phyloP scores from a whole-genome alignment of 1,139 yeast genomes.

The Trichomonascaceae sp. region DNA sequence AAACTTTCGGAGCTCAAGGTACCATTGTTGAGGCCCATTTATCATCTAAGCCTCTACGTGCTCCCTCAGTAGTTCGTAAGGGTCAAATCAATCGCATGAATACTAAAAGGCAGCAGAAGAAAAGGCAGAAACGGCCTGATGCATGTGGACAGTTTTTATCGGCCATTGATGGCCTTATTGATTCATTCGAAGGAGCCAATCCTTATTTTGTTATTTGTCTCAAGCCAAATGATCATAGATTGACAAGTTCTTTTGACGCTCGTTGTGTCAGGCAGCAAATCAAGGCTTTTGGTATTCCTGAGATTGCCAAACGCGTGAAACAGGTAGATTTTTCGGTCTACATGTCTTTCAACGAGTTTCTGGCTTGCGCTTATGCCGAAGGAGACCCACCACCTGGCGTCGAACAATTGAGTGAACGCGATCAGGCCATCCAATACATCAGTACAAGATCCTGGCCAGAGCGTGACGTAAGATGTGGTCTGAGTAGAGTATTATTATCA shows the following conservation, averaged over 20 bases:
- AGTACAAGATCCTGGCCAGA: constrained; percentile 33
- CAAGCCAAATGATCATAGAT: constrained; percentile 38
- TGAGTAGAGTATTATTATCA: constrained; percentile 37
- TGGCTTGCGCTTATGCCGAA: constrained; percentile 26
- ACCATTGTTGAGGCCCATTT: constrained; percentile 36
- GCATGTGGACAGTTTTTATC: constrained; percentile 34
- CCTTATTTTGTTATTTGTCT: constrained; percentile 38
- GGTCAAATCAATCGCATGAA: constrained; percentile 13
- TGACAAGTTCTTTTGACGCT: constrained; percentile 36
- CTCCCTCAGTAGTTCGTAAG: constrained; percentile 31
- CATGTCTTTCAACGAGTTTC: constrained; percentile 36
- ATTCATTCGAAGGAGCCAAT: constrained; percentile 35
- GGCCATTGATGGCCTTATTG: constrained; percentile 33
- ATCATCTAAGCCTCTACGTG: constrained; percentile 36
- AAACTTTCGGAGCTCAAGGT: constrained; percentile 28
- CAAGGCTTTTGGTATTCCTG: constrained; percentile 38
- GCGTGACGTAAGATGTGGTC: constrained; percentile 37
- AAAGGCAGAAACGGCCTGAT: constrained; percentile 20
- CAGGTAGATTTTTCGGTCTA: constrained; percentile 35
- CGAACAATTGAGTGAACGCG: constrained; percentile 29
- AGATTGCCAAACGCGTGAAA: constrained; percentile 35
- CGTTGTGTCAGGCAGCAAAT: constrained; percentile 39
- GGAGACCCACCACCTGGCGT: constrained; percentile 16
- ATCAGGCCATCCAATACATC: constrained; percentile 30
- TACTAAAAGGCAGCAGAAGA: constrained; percentile 14